Evolutionary conservation across 2,329 filamentous ascomycete genomes (phyloP).

Genomic region (Neonectria magnoliae): DNA sequence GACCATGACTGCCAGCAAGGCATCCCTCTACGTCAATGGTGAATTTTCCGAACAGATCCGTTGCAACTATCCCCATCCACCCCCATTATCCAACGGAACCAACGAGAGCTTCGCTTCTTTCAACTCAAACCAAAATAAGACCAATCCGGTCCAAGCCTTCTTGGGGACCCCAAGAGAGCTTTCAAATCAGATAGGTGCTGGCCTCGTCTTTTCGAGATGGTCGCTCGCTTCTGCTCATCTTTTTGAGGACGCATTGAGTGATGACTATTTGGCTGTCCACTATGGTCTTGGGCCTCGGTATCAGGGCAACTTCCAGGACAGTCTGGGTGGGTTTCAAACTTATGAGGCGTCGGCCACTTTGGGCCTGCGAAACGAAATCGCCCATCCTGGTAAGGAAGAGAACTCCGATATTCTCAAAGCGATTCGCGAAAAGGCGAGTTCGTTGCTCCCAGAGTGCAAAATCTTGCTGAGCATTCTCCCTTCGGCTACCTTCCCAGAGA

Average conservation of each 20-base stretch:
- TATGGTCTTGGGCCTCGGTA: slow-evolving; percentile 91
- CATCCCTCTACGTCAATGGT: slow-evolving; percentile 89
- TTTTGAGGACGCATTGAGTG: slow-evolving; percentile 86
- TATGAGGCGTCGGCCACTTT: slow-evolving; percentile 92
- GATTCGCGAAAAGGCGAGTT: slow-evolving; percentile 85
- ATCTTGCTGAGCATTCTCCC: slow-evolving; percentile 87
- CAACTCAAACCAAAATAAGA: slow-evolving; percentile 65
- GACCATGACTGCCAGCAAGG: slow-evolving; percentile 79
- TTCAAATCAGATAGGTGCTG: slow-evolving; percentile 77
- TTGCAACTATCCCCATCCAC: slow-evolving; percentile 84
- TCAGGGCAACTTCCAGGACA: slow-evolving; percentile 96
- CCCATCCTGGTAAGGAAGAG: slow-evolving; percentile 90
- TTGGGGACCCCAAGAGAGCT: slow-evolving; percentile 92
- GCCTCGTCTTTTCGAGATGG: slow-evolving; percentile 81
- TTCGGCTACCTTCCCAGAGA: slow-evolving; percentile 80
- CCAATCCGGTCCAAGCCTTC: slow-evolving; percentile 86
- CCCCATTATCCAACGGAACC: slow-evolving; percentile 70
- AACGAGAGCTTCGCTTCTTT: slow-evolving; percentile 78
- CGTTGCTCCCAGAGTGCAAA: slow-evolving; percentile 81
- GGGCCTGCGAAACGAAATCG: slow-evolving; percentile 88
- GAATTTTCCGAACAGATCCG: slow-evolving; percentile 94
- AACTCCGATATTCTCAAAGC: slow-evolving; percentile 90
- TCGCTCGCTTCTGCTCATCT: slow-evolving; percentile 90
- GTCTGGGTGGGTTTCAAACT: slow-evolving; percentile 93
- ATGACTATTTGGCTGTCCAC: slow-evolving; percentile 91